Percentiles rank a stretch among this genome's conserved stretches.
Evolutionary conservation across 345 rosid species (phyloP).

Genomic region (Conringia planisiliqua): DNA sequence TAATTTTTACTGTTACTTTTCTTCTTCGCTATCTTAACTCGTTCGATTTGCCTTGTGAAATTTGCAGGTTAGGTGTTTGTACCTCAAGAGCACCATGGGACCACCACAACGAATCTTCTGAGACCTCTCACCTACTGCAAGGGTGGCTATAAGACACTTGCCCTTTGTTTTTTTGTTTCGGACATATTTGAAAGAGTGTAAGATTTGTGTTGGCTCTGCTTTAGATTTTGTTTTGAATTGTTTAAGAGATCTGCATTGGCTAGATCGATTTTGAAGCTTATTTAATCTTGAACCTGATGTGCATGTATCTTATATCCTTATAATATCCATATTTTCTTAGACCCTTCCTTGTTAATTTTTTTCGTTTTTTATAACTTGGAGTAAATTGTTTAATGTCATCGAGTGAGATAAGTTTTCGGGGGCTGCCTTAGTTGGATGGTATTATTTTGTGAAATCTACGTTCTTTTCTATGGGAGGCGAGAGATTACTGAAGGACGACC

Average conservation of each 20-base stretch:
- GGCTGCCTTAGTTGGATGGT: too few species aligned
- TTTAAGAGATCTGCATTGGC: neutral
- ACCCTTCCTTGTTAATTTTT: too few species aligned
- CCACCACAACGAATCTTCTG: conserved; percentile 45
- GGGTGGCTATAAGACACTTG: conserved; percentile 4
- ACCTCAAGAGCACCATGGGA: conserved; percentile 59
- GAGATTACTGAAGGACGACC: too few species aligned
- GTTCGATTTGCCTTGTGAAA: neutral
- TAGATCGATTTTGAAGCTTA: neutral
- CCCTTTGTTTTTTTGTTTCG: neutral
- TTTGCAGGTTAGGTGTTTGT: conserved; percentile 46
- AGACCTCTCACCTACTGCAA: neutral
- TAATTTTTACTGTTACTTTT: neutral
- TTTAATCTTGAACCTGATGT: neutral
- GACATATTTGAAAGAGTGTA: neutral
- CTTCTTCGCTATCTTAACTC: neutral
- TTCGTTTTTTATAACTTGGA: too few species aligned
- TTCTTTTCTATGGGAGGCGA: too few species aligned
- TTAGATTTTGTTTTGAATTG: neutral
- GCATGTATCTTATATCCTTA: too few species aligned
- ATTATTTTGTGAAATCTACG: too few species aligned
- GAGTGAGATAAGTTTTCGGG: too few species aligned
- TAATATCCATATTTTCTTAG: too few species aligned
- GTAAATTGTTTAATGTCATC: too few species aligned
- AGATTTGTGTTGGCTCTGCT: neutral